A percentile compares a stretch with the other conserved stretches of the same genome.
Conservation (phyloP, 73 alveolate species). For the Symbiodinium pilosum region DNA sequence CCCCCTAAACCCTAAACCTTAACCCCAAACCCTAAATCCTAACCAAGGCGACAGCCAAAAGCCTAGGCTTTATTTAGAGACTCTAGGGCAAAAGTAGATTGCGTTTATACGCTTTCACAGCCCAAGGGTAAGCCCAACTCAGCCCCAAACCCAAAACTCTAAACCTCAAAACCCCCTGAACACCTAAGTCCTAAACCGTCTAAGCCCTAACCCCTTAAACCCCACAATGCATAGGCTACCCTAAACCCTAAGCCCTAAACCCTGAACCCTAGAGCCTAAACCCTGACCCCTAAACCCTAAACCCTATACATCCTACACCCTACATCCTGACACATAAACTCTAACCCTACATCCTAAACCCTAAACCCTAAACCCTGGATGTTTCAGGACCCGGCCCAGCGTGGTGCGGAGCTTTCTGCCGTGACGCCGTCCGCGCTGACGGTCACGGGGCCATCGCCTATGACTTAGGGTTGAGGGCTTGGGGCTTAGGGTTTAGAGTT, state of each 20-base stretch:
- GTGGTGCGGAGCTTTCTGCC: constrained; percentile 75
- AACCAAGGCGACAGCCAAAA: neutral
- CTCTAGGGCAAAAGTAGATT: too few relatives aligned
- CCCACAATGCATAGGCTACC: too few relatives aligned
- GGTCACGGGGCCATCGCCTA: constrained; percentile 69
- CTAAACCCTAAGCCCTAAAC: too few relatives aligned
- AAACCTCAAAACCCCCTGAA: too few relatives aligned
- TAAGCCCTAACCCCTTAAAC: too few relatives aligned
- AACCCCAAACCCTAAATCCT: neutral
- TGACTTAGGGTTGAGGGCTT: neutral
- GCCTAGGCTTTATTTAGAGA: neutral
- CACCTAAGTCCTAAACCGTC: too few relatives aligned
- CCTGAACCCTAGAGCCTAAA: too few relatives aligned
- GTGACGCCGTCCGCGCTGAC: constrained; percentile 39
- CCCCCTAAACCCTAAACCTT: neutral
- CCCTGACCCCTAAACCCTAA: neutral
- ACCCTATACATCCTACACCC: neutral
- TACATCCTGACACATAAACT: neutral
- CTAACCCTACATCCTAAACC: neutral
- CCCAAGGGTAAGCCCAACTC: too few relatives aligned
- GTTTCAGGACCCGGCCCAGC: constrained; percentile 15
- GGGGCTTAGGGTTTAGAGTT: too few relatives aligned
- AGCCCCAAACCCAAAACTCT: too few relatives aligned
- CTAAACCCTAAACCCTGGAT: neutral
- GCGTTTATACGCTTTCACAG: too few relatives aligned